A percentile compares a stretch with the other conserved stretches of the same genome.
These are phyloP conservation scores for Caryocar brasiliense DNA, from an alignment of 441 rosid genomes.

Conservation along the genomic window DNA sequence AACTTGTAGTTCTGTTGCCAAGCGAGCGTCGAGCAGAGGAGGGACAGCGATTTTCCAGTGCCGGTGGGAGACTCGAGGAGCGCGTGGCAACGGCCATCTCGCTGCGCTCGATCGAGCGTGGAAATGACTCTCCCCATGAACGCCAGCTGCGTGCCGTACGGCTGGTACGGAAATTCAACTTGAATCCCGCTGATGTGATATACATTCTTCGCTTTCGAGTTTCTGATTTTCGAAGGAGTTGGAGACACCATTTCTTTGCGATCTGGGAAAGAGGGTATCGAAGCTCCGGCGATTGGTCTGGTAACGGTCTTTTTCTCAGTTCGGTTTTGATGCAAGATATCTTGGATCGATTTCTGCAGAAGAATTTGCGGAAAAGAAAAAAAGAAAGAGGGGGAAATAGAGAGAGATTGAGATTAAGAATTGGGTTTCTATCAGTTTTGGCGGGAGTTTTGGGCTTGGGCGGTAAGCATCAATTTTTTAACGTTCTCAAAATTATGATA, in stretches of 20 bases:
- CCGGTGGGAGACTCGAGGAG: slow-evolving; percentile 95
- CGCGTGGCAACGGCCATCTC: slow-evolving; percentile 83
- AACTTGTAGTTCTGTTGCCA: slow-evolving; percentile 64
- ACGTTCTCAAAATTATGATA: no score
- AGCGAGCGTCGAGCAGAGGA: slow-evolving; percentile 85
- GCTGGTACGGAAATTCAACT: slow-evolving; percentile 84
- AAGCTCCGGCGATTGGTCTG: no score
- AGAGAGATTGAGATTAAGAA: no score
- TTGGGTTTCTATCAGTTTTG: no score
- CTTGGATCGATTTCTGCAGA: no score
- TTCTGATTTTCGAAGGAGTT: slow-evolving; percentile 6
- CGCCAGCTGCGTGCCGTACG: slow-evolving; percentile 89
- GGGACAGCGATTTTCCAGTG: slow-evolving; percentile 92
- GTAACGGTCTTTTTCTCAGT: no score
- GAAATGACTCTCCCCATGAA: slow-evolving; percentile 90
- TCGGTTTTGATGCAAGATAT: no score
- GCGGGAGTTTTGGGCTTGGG: no score
- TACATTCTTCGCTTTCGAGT: slow-evolving; percentile 27
- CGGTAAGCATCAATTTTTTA: no score
- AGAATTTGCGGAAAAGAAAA: no score
- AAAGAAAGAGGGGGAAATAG: no score
- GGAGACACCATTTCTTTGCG: slow-evolving; percentile 16
- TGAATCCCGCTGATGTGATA: slow-evolving; percentile 64
- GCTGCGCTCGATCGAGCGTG: slow-evolving; percentile 81
- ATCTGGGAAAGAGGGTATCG: background rate